Evolutionary conservation across 148 eudicot genomes (phyloP), one percentile per base, ranked within the genome.

Genomic region (Camellia japonica): DNA sequence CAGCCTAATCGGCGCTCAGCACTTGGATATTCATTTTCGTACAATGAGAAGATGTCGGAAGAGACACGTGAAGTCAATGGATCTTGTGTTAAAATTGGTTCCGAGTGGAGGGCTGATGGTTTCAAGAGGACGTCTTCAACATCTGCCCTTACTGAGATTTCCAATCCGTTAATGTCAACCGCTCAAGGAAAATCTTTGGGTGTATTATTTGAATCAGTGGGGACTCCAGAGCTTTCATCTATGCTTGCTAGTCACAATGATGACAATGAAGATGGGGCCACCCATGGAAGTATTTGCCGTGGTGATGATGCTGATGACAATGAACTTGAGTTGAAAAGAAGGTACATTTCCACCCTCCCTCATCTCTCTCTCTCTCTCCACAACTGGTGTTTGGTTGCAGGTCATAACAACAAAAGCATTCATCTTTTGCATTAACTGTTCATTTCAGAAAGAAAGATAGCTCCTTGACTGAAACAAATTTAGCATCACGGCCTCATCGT

Each of bases 281-380:
- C 87, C 58, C 81, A 74, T 23, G 88, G 87, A 41, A 83, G 80
- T 56, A 69, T 55, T 66, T 80, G 81, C 10, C 79, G 61, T 64
- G 89, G 71, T 58, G 90, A 86, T 49, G 87, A 84, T 13, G 86
- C 74, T 68, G 85, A 79, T 68, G 90, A 83, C 2, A 82, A 80
- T 78, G 94, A 92, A 87, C 78, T 85, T n/a, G 88, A 92, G 71
- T 66, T 85, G 5, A 94, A 90, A 80, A 90, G 90, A 83, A 94
- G 98, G 98, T 90, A 84, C 14, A 41, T 11, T 54, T 55, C 63
- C 68, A 43, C 59, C 5, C 59, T 18, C 62, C 71, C 61, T 16
- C 66, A 14, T 19, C n/a, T 15, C n/a, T 47, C 16, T 68, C 41
- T 23, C 64, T 83, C 80, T 44, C 77, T 71, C 41, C 6, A 30